phyloP scores from a whole-genome alignment of 1,139 yeast genomes.

The Meyerozyma elateridarum region DNA sequence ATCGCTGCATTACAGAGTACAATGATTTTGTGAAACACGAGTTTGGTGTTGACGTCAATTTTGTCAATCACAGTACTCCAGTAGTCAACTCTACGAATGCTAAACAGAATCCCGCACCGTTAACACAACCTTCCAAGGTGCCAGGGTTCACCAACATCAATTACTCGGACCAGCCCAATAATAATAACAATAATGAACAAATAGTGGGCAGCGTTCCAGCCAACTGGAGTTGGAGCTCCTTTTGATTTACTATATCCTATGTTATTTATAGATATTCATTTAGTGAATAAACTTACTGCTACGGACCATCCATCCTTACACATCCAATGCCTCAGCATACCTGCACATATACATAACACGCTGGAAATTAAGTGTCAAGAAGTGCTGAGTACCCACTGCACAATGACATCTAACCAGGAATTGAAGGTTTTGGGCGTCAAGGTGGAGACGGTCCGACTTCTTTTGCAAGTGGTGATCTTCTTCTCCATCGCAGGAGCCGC shows the following conservation, averaged over 20 bases:
- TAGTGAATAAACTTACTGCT: not conserved
- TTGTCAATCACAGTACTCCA: slow-evolving; percentile 11
- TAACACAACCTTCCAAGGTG: not conserved
- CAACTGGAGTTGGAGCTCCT: slow-evolving; percentile 79
- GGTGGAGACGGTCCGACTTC: slow-evolving; percentile 39
- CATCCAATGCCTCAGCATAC: no score
- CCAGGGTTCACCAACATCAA: slow-evolving; percentile 6
- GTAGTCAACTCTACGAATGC: slow-evolving; percentile 6
- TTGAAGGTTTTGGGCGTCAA: slow-evolving; percentile 31
- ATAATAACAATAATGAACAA: slow-evolving; percentile 26
- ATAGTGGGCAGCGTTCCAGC: slow-evolving; percentile 60
- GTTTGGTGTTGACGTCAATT: slow-evolving; percentile 28
- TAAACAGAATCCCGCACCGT: not conserved
- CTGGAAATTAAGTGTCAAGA: slow-evolving; percentile 1
- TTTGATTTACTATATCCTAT: slow-evolving; percentile 28
- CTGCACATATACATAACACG: slow-evolving; percentile 4
- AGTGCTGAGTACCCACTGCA: no score
- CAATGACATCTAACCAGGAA: slow-evolving; percentile 1
- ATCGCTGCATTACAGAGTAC: slow-evolving; percentile 65
- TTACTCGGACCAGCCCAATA: no score
- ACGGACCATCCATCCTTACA: not conserved
- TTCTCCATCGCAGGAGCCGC: slow-evolving; percentile 84
- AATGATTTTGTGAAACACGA: slow-evolving; percentile 44
- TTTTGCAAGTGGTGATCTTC: slow-evolving; percentile 62
- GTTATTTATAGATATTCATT: no score